Base-by-base conservation (phyloP, 306 rosid genomes). In the Dryas alaskensis region DNA sequence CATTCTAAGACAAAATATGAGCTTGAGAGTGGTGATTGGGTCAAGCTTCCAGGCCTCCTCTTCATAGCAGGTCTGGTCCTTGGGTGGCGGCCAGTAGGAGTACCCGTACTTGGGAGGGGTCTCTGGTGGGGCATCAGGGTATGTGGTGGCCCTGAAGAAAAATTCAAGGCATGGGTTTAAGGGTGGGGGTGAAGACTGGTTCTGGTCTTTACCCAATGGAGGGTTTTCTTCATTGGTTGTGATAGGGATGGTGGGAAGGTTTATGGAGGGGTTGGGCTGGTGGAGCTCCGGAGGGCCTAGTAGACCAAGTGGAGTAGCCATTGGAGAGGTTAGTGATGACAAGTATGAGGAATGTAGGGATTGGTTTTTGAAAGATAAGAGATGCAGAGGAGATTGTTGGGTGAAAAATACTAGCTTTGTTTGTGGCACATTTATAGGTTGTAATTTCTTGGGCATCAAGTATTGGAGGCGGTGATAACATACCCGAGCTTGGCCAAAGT, bases 1-100 rank as follows among this genome's bases (percentile, higher is more conserved):
- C 58, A 14, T 27, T 67, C 57, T 7, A n/a, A 67, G 22, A 48
- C 39, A 1, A 8, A 49, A 49, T 25, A 25, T 27, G 37, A 67
- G 44, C 72, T 48, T 67, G 57, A 67, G 31, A 27, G 71, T 48
- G 51, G 54, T 16, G 57, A 48, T 11, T 25, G 72, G 58, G 45
- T 16, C 43, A 48, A 8, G 10, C 72, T 47, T 14, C 71, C 71
- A 48, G 2, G 72, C 72, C 57, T 6, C 4, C 0, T 12, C 7
- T 7, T 16, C 57, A 3, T n/a, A 9, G 16, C 13, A 0, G 6
- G 3, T 25, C 45, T 25, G 2, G 22, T 64, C 4, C 61, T 9
- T 22, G 22, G 22, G 22, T 22, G 22, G 22, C 22, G 22, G 22
- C 22, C 22, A 22, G 22, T 22, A 22, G 22, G 22, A 22, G 22